Conservation (phyloP, 805 yeast species). For the Candida manassasensis region DNA sequence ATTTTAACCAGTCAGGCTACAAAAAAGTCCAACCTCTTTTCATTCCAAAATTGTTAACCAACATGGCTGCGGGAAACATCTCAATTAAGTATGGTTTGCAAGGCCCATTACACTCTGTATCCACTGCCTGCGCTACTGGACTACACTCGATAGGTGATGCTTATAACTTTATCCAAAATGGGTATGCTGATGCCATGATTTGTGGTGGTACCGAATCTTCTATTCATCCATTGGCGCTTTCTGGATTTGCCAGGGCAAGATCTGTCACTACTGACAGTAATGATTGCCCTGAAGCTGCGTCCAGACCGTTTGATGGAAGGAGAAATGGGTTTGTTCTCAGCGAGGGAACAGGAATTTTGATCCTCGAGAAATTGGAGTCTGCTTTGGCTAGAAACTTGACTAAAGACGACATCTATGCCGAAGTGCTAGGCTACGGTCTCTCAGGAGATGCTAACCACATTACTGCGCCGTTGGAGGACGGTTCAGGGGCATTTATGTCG, state of each 20-base stretch:
- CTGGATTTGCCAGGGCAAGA: constrained; percentile 89
- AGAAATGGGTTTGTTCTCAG: constrained; percentile 88
- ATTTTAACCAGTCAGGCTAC: constrained; percentile 44
- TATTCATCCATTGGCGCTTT: constrained; percentile 78
- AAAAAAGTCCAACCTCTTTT: constrained; percentile 78
- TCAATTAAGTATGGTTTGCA: constrained; percentile 70
- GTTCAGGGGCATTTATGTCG: constrained; percentile 79
- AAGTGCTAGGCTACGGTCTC: constrained; percentile 81
- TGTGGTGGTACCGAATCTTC: constrained; percentile 95
- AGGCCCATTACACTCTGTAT: constrained; percentile 85
- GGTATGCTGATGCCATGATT: constrained; percentile 79
- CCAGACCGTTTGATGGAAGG: constrained; percentile 79
- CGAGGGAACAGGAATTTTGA: constrained; percentile 84
- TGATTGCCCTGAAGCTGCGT: constrained; percentile 59
- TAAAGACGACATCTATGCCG: constrained; percentile 64
- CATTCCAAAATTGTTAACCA: constrained; percentile 75
- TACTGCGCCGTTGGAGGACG: constrained; percentile 82
- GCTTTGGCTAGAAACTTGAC: constrained; percentile 56
- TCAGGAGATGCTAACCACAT: constrained; percentile 91
- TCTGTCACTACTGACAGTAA: constrained; percentile 64
- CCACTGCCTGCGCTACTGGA: constrained; percentile 98
- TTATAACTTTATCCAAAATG: constrained; percentile 67
- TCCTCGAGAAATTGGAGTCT: constrained; percentile 73
- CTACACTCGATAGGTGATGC: constrained; percentile 94
- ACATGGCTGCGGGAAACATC: constrained; percentile 93